A percentile compares a stretch with the other conserved stretches of the same genome.
Evolutionary conservation across 352 stramenopile genomes (phyloP).

Genomic region (Pythium sp.): DNA sequence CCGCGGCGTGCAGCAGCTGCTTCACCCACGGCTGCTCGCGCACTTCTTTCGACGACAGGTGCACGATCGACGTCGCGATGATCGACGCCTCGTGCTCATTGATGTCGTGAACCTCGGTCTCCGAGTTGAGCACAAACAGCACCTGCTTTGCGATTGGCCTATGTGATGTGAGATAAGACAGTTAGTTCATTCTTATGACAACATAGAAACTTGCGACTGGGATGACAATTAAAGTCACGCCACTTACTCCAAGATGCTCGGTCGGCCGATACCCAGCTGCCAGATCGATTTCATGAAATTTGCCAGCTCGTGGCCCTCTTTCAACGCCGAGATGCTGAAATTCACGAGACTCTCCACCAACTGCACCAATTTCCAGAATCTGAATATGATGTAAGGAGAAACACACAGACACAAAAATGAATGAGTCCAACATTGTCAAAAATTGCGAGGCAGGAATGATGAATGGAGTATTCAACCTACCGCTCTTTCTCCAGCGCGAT

Average conservation of each 20-base stretch:
- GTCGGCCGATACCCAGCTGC: conserved; percentile 52
- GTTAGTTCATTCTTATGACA: background rate
- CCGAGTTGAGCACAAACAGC: conserved; percentile 31
- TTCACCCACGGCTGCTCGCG: conserved; percentile 50
- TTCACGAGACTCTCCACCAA: conserved; percentile 61
- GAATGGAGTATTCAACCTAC: conserved; percentile 14
- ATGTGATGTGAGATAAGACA: background rate
- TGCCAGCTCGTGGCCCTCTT: conserved; percentile 37
- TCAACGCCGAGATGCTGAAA: conserved; percentile 55
- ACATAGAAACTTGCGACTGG: background rate
- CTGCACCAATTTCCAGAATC: conserved; percentile 70
- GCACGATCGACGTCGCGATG: conserved; percentile 40
- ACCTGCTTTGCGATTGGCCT: conserved; percentile 45
- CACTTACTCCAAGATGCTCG: conserved; percentile 57
- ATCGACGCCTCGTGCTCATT: conserved; percentile 46
- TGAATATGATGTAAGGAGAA: conserved; percentile 9
- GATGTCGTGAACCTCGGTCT: conserved; percentile 21
- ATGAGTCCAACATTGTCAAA: background rate
- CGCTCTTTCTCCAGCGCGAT: conserved; percentile 42
- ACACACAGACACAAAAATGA: conserved; percentile 2
- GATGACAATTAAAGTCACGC: background rate
- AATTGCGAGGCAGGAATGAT: background rate
- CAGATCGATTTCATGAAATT: conserved; percentile 45
- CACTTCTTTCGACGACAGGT: conserved; percentile 50
- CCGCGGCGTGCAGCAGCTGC: conserved; percentile 36